phyloP scores from a whole-genome alignment of 345 rosid species.

The Rhizophora mangle region DNA sequence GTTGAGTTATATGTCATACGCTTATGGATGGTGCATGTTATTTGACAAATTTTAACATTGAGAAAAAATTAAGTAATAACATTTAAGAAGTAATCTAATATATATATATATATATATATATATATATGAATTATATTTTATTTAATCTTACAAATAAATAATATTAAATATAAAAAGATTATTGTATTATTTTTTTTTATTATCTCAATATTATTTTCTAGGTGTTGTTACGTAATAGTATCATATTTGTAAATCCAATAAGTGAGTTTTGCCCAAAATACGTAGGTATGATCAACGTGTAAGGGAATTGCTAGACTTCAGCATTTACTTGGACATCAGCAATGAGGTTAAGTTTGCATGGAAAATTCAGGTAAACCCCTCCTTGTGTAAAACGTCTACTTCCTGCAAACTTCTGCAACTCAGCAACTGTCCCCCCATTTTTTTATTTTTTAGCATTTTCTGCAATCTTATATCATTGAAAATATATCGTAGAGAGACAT shows the following conservation, averaged over 20 bases:
- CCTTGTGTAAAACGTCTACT: not conserved
- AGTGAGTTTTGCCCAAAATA: not conserved
- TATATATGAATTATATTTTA: no score
- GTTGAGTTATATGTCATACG: no score
- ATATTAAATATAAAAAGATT: no score
- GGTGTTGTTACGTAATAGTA: no score
- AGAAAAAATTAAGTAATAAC: no score
- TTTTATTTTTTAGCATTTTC: not conserved
- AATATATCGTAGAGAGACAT: slow-evolving; percentile 73
- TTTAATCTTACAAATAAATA: no score
- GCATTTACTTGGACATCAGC: slow-evolving; percentile 96
- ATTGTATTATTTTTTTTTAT: not conserved
- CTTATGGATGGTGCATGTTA: no score
- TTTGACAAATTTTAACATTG: no score
- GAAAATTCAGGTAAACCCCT: slow-evolving; percentile 46
- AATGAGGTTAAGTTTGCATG: slow-evolving; percentile 96
- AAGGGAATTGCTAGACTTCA: slow-evolving; percentile 81
- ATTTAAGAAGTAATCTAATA: no score
- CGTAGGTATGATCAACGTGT: slow-evolving; percentile 85
- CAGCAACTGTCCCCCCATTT: not conserved
- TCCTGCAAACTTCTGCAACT: not conserved
- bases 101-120: no score
- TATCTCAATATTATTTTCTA: not conserved
- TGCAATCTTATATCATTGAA: slow-evolving; percentile 4
- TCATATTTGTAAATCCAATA: not conserved